Evolutionary conservation across 345 rosid genomes (phyloP), one percentile per base, ranked within the genome.

Genomic region (Anastatica hierochuntica): DNA sequence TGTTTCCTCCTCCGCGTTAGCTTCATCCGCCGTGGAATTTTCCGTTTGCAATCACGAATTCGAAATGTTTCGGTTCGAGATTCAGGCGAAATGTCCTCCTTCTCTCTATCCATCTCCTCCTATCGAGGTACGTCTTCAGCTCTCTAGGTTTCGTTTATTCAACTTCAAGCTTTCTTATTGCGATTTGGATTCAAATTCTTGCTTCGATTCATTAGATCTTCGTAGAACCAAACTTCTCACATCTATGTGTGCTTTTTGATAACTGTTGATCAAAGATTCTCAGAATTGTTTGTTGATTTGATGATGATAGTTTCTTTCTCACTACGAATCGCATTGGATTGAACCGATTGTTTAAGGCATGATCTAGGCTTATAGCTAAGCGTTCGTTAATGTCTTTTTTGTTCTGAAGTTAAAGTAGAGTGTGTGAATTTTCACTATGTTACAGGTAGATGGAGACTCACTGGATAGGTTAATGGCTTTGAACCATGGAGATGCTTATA

Each of bases 391-490:
- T n/a, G n/a, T n/a, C n/a, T n/a, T n/a, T n/a, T n/a, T n/a, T n/a
- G 58, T 13, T 49, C 15, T 52, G 21, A 12, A 52, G 24, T 5
- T 21, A 21, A 21, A 21, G 24, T 21, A n/a, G n/a, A 21, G 5
- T 21, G 24, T 21, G 3, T 21, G 2, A 2, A 46, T 45, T 27
- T 61, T 14, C 45, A 48, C 40, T 52, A 24, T 50, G 67, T n/a
- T n/a, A n/a, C 56, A 90, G 98, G 78, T 76, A 55, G 70, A 81
- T 69, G 95, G 90, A 30, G 72, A 78, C 69, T 72, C 77, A 58
- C 74, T 90, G 34, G 82, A 84, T 36, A 63, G 72, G 63, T 52
- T 72, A 58, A 69, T 77, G 74, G 53, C 48, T 50, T 36, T 17
- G 10, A 43, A 36, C 57, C 75, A 62, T 54, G 58, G 62, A 13